phyloP scores from a whole-genome alignment of 805 yeast species.

The Saturnispora saitoi region DNA sequence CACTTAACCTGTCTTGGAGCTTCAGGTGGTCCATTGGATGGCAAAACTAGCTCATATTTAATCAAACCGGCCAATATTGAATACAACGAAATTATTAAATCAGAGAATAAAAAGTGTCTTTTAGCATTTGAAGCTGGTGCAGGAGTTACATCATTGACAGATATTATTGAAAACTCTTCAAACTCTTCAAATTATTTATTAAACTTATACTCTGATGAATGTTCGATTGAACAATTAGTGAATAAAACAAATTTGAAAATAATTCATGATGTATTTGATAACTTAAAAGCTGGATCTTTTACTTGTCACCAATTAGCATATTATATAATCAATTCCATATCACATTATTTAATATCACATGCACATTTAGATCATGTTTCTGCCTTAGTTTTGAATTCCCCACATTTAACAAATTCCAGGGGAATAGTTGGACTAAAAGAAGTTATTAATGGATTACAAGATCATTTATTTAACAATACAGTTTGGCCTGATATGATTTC shows the following conservation, averaged over 20 bases:
- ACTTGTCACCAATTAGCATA: slow-evolving; percentile 2
- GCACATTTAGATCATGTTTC: slow-evolving; percentile 77
- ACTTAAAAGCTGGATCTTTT: neutral
- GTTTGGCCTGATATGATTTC: slow-evolving; percentile 71
- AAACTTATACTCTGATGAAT: slow-evolving; percentile 12
- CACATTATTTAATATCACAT: slow-evolving; percentile 57
- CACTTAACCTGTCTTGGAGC: slow-evolving; percentile 58
- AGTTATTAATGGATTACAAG: slow-evolving; percentile 44
- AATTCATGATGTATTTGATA: neutral
- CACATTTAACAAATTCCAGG: slow-evolving; percentile 37
- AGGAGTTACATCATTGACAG: slow-evolving; percentile 50
- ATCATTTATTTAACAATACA: slow-evolving; percentile 58
- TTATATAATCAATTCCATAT: slow-evolving; percentile 29
- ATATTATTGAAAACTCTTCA: slow-evolving; percentile 17
- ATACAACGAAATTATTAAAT: slow-evolving; percentile 28
- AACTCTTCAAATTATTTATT: slow-evolving; percentile 9
- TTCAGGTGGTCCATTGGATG: slow-evolving; percentile 79
- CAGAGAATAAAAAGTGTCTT: slow-evolving; percentile 28
- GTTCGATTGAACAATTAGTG: neutral
- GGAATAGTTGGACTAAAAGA: slow-evolving; percentile 43
- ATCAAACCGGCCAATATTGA: slow-evolving; percentile 44
- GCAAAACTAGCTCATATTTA: slow-evolving; percentile 58
- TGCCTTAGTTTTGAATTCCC: slow-evolving; percentile 64
- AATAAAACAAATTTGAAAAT: neutral
- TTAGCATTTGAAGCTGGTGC: slow-evolving; percentile 75